Evolutionary conservation across 108 stramenopile species (phyloP).

Genomic region (Conticribra weissflogii): DNA sequence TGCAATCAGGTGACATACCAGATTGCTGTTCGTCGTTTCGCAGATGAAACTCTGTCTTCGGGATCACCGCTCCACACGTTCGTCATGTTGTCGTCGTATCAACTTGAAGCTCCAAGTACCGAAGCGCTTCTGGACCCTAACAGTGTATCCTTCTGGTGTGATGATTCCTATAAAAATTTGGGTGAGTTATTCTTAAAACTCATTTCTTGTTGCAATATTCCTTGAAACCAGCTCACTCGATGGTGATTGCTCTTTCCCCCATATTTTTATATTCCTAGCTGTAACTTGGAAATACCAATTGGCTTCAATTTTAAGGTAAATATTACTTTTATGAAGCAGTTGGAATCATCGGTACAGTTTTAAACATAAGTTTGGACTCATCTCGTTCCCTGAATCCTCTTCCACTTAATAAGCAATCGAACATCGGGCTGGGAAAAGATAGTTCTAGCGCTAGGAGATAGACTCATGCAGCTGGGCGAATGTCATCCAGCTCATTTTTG

Average conservation of each 20-base stretch:
- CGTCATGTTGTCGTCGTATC: conserved; percentile 68
- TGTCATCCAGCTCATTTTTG: conserved; percentile 82
- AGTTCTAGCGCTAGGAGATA: conserved; percentile 79
- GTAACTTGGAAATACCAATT: conserved; percentile 70
- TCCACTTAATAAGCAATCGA: conserved; percentile 57
- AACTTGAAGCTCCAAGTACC: conserved; percentile 44
- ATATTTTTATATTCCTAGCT: neutral
- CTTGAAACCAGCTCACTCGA: no score
- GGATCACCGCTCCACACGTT: conserved; percentile 83
- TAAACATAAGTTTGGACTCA: neutral
- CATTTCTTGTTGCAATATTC: neutral
- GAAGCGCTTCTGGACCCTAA: conserved; percentile 27
- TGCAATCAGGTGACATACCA: conserved; percentile 69
- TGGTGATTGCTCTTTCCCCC: no score
- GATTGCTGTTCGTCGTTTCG: conserved; percentile 59
- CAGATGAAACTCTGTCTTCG: conserved; percentile 47
- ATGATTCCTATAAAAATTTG: conserved; percentile 46
- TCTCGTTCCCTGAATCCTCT: neutral
- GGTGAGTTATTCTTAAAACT: neutral
- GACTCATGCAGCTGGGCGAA: conserved; percentile 61
- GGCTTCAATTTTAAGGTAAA: conserved; percentile 67
- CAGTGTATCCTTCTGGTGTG: conserved; percentile 46
- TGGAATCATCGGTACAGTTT: no score
- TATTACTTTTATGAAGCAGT: no score
- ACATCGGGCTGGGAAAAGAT: conserved; percentile 75